A percentile compares a stretch with the other conserved stretches of the same genome.
phyloP scores from a whole-genome alignment of 1,139 yeast species.

The Geotrichum europaeum region DNA sequence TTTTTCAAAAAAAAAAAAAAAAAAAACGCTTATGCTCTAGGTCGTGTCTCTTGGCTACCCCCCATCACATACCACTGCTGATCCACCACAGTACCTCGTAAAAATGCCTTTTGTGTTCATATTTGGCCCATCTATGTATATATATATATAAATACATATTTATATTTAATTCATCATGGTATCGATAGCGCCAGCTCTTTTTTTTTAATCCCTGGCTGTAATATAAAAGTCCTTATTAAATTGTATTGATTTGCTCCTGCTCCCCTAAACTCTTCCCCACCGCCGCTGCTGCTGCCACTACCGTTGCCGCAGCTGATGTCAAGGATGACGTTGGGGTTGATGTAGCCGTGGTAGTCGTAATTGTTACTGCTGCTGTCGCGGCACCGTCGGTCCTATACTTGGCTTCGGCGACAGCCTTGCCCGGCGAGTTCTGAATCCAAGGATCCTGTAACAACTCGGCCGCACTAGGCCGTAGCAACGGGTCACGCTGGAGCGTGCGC shows the following conservation, averaged over 20 bases:
- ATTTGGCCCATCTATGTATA: neutral
- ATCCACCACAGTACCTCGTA: too few relatives aligned
- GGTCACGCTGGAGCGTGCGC: constrained; percentile 77
- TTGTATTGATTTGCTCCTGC: neutral
- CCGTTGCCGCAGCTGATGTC: neutral
- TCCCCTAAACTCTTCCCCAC: neutral
- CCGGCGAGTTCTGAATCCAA: constrained; percentile 44
- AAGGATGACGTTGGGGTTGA: neutral
- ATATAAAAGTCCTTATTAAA: neutral
- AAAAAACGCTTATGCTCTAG: too few relatives aligned
- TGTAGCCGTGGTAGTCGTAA: neutral
- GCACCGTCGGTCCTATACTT: neutral
- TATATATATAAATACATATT: too few relatives aligned
- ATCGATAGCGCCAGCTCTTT: neutral
- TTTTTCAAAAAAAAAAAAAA: too few relatives aligned
- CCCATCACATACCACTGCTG: too few relatives aligned
- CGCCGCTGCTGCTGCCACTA: neutral
- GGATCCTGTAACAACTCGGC: constrained; percentile 81
- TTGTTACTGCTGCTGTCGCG: neutral
- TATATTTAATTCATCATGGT: too few relatives aligned
- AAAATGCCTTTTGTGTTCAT: neutral
- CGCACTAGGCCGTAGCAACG: constrained; percentile 73
- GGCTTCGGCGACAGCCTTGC: neutral
- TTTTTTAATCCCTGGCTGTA: neutral
- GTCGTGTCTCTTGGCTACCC: too few relatives aligned